Evolutionary conservation across 176 grass and related monocot species (phyloP).

Genomic region (Bromus sterilis): DNA sequence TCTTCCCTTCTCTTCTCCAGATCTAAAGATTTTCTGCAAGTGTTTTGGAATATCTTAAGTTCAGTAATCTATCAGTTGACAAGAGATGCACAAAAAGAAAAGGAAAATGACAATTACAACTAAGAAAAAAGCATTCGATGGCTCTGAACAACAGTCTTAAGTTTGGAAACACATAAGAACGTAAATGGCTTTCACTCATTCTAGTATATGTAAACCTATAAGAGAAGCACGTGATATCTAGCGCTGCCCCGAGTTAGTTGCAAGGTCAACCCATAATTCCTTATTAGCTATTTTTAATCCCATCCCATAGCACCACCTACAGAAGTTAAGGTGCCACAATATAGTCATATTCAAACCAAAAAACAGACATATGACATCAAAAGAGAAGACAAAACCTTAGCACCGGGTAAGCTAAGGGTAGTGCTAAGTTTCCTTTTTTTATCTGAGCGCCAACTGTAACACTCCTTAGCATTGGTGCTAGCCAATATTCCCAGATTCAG

Average conservation of each 20-base stretch:
- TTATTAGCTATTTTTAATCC: not conserved
- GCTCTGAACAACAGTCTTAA: not conserved
- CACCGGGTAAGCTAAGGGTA: not conserved
- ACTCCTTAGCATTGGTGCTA: not conserved
- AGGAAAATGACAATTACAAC: not conserved
- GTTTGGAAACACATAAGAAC: not conserved
- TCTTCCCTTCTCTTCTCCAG: constrained; percentile 63
- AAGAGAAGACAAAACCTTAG: not conserved
- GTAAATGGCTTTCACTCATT: not conserved
- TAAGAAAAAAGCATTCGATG: not conserved
- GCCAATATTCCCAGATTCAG: not conserved
- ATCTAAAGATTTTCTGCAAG: constrained; percentile 76
- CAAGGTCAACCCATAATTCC: not conserved
- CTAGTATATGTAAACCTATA: not conserved
- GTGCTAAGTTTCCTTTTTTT: not conserved
- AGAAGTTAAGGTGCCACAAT: not conserved
- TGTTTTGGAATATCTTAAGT: not conserved
- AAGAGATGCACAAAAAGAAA: not conserved
- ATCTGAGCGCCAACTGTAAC: not conserved
- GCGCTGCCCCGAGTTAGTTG: not conserved
- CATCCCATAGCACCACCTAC: not conserved
- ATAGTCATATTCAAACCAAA: not conserved
- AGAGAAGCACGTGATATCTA: not conserved
- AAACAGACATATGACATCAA: not conserved
- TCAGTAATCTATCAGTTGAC: not conserved